Base-by-base conservation (phyloP, 768 basidiomycete genomes). In the Termitomyces sp. region DNA sequence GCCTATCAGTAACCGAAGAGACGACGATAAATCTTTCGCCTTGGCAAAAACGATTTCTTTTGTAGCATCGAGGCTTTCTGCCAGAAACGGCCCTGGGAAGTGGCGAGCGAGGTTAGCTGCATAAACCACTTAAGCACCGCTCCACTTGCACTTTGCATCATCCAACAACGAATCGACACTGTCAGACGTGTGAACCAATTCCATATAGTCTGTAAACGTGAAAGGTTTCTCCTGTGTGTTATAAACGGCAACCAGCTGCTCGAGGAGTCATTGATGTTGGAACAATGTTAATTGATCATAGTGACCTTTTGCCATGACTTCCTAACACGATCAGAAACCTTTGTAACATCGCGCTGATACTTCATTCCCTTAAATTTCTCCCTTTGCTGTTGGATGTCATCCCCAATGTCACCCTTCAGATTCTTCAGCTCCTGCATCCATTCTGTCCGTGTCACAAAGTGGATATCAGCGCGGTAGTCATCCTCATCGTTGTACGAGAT, bases 11-110 rank as follows among this genome's bases (percentile, higher is more conserved):
- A 23, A n/a, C 12, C 44, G 52, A n/a, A 59, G 32, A 49, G 33
- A 23, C 8, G 28, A 38, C 8, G 26, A 38, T 14, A 59, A 23
- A 1, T 53, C 46, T 2, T 33, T 32, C 5, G 51, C 26, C 16
- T 44, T 35, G 6, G 43, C 13, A 18, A 20, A 35, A 36, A 41
- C 20, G 4, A 59, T 59, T 5, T 36, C 5, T 32, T 36, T 46
- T 2, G 16, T 47, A 26, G 35, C 12, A 18, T 35, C 58, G n/a
- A 59, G n/a, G 16, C 35, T 18, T 7, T 38, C 35, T 3, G n/a
- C n/a, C 23, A 59, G 28, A 13, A 40, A 38, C 26, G 58, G 58
- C 58, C 58, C 58, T 59, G 35, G 35, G 7, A 36, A 32, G 9
- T 38, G 14, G 16, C 14, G 6, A 47, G 35, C 28, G 13, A 26